Conservation (phyloP, 2,329 filamentous ascomycete species). For the Sporothrix pallida region DNA sequence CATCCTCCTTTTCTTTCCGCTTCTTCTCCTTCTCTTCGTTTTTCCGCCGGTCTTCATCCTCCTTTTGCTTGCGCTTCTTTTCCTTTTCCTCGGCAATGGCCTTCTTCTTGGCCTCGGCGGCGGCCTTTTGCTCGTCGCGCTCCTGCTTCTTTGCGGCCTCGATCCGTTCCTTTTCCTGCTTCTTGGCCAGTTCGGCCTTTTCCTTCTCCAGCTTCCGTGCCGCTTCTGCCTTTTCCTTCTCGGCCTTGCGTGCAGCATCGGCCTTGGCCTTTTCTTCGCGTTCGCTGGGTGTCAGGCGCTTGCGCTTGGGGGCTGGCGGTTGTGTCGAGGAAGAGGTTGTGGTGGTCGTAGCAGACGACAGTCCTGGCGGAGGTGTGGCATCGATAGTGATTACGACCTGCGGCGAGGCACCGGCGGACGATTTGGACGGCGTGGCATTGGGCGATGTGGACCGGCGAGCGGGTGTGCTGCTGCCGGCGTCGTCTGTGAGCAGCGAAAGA, state of each 20-base stretch:
- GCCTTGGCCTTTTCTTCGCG: slow-evolving; percentile 49
- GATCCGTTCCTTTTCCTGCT: slow-evolving; percentile 44
- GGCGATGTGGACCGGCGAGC: slow-evolving; percentile 48
- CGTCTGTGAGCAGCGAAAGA: slow-evolving; percentile 50
- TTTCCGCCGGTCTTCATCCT: slow-evolving; percentile 43
- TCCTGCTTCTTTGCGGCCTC: slow-evolving; percentile 43
- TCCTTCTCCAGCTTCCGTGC: slow-evolving; percentile 44
- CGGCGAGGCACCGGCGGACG: slow-evolving; percentile 35
- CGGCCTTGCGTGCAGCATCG: slow-evolving; percentile 47
- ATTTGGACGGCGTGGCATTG: slow-evolving; percentile 42
- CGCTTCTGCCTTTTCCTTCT: slow-evolving; percentile 44
- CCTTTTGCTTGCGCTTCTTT: slow-evolving; percentile 49
- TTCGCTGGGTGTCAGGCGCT: slow-evolving; percentile 51
- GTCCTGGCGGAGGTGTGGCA: slow-evolving; percentile 1
- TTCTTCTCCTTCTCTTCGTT: slow-evolving; percentile 54
- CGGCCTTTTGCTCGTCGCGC: slow-evolving; percentile 42
- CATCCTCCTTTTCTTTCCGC: slow-evolving; percentile 59
- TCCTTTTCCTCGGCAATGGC: slow-evolving; percentile 44
- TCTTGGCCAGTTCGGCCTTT: slow-evolving; percentile 35
- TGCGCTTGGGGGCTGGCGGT: slow-evolving; percentile 51
- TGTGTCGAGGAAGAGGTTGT: slow-evolving; percentile 18
- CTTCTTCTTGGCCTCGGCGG: slow-evolving; percentile 43
- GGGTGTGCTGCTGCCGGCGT: slow-evolving; percentile 51
- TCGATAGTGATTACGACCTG: slow-evolving; percentile 36
- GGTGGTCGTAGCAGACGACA: not conserved